These are phyloP conservation scores for Quercus alba DNA, from an alignment of 306 rosid genomes.

Conservation along the genomic window DNA sequence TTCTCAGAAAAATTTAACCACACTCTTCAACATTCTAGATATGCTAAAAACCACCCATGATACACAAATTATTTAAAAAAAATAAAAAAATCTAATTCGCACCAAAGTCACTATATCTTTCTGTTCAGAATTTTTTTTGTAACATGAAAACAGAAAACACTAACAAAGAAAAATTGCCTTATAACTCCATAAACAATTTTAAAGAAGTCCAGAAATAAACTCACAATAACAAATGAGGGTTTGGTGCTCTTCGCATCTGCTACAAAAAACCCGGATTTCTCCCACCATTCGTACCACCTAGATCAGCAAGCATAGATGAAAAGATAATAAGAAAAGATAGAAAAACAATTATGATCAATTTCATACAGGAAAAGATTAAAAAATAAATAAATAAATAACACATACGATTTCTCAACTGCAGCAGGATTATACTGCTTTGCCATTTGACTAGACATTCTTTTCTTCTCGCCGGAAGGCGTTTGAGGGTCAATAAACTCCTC, in stretches of 20 bases:
- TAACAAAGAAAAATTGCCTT: not conserved
- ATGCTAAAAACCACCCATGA: not conserved
- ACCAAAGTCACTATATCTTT: not conserved
- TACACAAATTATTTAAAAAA: too few relatives aligned
- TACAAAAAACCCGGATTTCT: conserved; percentile 65
- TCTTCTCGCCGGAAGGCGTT: conserved; percentile 72
- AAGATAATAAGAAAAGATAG: not conserved
- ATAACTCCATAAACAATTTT: conserved; percentile 1
- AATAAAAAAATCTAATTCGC: not conserved
- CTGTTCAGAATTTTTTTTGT: not conserved
- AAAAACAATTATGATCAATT: not conserved
- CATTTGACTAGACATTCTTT: conserved; percentile 69
- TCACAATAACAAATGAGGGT: conserved; percentile 81
- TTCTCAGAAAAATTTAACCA: not conserved
- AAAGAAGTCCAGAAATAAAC: conserved; percentile 29
- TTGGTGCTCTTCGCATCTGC: conserved; percentile 86
- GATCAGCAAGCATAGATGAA: conserved; percentile 24
- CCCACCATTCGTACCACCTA: conserved; percentile 99
- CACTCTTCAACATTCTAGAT: not conserved
- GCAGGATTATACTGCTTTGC: conserved; percentile 75
- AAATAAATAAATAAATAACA: not conserved
- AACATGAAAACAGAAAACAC: not conserved
- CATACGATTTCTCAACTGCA: conserved; percentile 85
- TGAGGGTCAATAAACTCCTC: conserved; percentile 77
- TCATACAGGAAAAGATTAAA: not conserved